Evolutionary conservation across 768 basidiomycete species (phyloP).

Genomic region (Rhodotorula sphaerocarpa): DNA sequence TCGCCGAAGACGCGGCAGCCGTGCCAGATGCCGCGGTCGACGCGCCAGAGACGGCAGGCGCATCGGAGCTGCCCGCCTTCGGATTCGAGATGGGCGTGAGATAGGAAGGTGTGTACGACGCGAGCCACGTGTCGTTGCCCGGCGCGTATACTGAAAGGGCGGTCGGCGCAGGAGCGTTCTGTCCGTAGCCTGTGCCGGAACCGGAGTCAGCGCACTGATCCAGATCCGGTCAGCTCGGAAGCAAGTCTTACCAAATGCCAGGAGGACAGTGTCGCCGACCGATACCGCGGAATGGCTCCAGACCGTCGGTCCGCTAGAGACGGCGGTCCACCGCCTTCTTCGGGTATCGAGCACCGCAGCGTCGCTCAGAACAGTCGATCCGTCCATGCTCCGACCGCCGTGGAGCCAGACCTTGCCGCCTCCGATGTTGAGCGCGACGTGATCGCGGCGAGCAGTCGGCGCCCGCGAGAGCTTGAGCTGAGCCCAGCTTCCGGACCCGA

Average conservation of each 20-base stretch:
- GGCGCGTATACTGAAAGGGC: constrained; percentile 14
- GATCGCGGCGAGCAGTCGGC: constrained; percentile 1
- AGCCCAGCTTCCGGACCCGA: constrained; percentile 10
- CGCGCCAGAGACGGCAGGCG: too few species aligned
- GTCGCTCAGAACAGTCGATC: constrained; percentile 1
- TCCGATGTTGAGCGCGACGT: constrained; percentile 18
- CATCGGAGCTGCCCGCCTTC: too few species aligned
- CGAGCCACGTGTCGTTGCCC: constrained; percentile 25
- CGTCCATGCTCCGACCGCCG: constrained; percentile 17
- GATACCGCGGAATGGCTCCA: constrained; percentile 20
- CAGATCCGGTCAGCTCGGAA: too few species aligned
- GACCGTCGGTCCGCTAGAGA: background rate
- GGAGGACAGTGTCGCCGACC: constrained; percentile 23
- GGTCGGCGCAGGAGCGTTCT: constrained; percentile 3
- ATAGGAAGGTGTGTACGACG: constrained; percentile 24
- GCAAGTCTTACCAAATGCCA: constrained; percentile 18
- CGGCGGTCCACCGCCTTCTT: constrained; percentile 2
- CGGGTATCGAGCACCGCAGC: constrained; percentile 12
- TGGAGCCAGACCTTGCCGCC: constrained; percentile 24
- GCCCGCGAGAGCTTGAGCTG: background rate
- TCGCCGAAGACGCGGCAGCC: too few species aligned
- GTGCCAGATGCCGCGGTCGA: too few species aligned
- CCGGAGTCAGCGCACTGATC: background rate
- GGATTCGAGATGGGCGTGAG: constrained; percentile 13
- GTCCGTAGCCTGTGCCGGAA: constrained; percentile 16